Base-by-base conservation (phyloP, 2,329 filamentous ascomycete species). In the Botryosphaeria dothidea region DNA sequence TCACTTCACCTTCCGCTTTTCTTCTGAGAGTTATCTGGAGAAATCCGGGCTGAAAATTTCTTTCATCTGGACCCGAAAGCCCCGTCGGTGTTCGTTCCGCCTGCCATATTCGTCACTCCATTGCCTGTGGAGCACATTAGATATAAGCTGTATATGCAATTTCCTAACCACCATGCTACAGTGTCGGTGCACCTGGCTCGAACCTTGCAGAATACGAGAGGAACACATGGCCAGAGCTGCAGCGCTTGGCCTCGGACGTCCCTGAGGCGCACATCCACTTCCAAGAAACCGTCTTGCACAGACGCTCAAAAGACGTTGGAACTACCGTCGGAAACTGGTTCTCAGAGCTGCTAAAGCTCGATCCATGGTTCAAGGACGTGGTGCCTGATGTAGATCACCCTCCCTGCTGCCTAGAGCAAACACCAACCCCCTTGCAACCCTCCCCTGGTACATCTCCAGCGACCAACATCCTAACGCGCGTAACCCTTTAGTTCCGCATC, bases 191-290 rank as follows among this genome's bases (percentile, higher is more conserved):
- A 66, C 75, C 75, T 56, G 79, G 77, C 48, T 77, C 77, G 7
- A 72, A 69, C 5, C 70, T 78, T 19, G 74, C 78, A 60, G 71
- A 71, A 15, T 81, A 78, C 66, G 81, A 83, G 68, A 73, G 72
- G 54, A 73, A 76, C 31, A 81, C 81, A 15, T 83, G 80, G 80
- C 73, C 75, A 27, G 80, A 82, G 66, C 69, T 83, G 15, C 75
- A 75, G 54, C 71, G 74, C 1, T 72, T 83, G 3, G 81, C 79
- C 25, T 81, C 84, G 67, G 83, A 91, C 54, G 83, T 90, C 0
- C 91, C 91, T 0, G 91, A 94, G 69, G 89, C 92, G 2, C 92
- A 92, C 6, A 87, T 96, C 56, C 91, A 95, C 73, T 91, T 92
- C 68, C 91, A 93, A 79, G 83, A 83, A 54, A 79, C 82, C 3